Base-by-base conservation (phyloP, 2,329 filamentous ascomycete species). In the Colletotrichum phormii region DNA sequence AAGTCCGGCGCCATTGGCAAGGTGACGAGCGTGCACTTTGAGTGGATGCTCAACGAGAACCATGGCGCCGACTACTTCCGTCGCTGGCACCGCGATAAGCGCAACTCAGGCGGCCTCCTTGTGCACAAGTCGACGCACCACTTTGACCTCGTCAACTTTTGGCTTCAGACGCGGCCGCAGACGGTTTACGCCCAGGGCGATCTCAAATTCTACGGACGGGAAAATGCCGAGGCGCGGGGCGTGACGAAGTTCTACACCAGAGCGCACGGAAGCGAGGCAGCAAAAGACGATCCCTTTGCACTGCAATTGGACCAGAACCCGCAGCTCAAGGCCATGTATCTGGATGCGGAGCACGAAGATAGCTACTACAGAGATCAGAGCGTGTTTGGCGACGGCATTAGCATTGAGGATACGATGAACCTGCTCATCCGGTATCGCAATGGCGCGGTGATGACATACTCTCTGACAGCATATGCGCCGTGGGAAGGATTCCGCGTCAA, bases 351-450 rank as follows among this genome's bases (percentile, higher is more conserved):
- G 82, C 86, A 91, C 70, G 90, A 92, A 76, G 90, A 92, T 75
- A 85, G 84, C 18, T 92, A 92, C 75, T 85, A 88, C 72, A 86
- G 90, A 0, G 90, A 92, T 76, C 89, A 91, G 79, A 90, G 86
- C 75, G 89, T 91, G 0, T 91, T 92, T 66, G 84, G 88, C 0
- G 90, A 92, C 72, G 90, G 90, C 1, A 90, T 92, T 67, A 90
- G 84, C 75, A 91, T 91, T 71, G 89, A 92, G 78, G 90, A 92
- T 76, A 91, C 89, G 0, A 90, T 91, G 89, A 89, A 85, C 51
- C 80, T 91, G 29, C 82, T 92, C 58, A 87, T 91, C 26, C 82
- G 86, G 63, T 92, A 92, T 76, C 81, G 83, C 22, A 89, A 84
- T 64, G 87, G 89, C 2, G 89, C 88, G 0, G 86, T 89, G 31